Percentiles rank a stretch among this genome's conserved stretches.
These are phyloP conservation scores for Colletotrichum lentis DNA, from an alignment of 2,329 filamentous ascomycete species.

Conservation along the genomic window DNA sequence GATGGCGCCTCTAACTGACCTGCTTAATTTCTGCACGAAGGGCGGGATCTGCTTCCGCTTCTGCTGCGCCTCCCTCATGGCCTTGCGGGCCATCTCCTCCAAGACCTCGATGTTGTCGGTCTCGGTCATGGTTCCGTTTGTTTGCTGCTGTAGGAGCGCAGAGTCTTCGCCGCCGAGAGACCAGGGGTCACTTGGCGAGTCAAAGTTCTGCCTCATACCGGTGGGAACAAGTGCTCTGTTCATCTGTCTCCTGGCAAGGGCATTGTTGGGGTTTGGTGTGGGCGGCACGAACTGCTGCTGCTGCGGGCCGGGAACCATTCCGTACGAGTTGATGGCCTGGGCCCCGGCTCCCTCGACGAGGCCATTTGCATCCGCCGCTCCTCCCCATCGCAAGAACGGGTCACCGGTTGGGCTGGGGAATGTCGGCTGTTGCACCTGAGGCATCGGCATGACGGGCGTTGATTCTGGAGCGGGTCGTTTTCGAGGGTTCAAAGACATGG, in stretches of 20 bases:
- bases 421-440: conserved; percentile 58
- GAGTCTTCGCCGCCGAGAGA: conserved; percentile 54
- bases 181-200: conserved; percentile 53
- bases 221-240: conserved; percentile 61
- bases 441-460: conserved; percentile 66
- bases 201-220: conserved; percentile 50
- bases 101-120: conserved; percentile 80
- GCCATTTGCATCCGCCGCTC: conserved; percentile 48
- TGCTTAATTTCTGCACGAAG: conserved; percentile 97
- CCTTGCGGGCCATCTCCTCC: conserved; percentile 79
- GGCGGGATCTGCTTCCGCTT: conserved; percentile 97
- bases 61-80: conserved; percentile 85
- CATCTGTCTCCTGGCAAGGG: conserved; percentile 61
- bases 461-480: conserved; percentile 80
- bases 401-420: conserved; percentile 58
- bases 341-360: conserved; percentile 49
- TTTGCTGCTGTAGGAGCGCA: conserved; percentile 44
- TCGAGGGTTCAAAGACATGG: conserved; percentile 63
- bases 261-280: conserved; percentile 46
- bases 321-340: conserved; percentile 49
- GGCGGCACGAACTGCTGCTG: conserved; percentile 47
- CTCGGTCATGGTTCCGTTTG: conserved; percentile 52
- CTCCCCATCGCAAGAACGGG: conserved; percentile 58
- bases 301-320: conserved; percentile 49
- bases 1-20: conserved; percentile 63